phyloP scores from a whole-genome alignment of 805 yeast genomes.

The Trichomonascus vanleenenianus region DNA sequence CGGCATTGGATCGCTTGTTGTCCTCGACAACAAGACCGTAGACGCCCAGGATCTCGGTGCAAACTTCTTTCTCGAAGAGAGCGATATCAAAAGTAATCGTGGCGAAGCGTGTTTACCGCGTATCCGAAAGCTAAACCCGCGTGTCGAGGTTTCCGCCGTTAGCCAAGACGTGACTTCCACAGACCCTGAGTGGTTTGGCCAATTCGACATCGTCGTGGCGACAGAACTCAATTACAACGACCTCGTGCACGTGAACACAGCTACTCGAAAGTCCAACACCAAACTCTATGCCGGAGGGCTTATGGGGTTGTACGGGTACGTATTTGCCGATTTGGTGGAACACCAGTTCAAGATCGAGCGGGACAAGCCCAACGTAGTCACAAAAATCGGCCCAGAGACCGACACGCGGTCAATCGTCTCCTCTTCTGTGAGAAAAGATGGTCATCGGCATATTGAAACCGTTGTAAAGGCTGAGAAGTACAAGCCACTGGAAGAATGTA shows the following conservation, averaged over 20 bases:
- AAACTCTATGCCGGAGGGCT: slow-evolving; percentile 64
- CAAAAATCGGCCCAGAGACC: slow-evolving; percentile 44
- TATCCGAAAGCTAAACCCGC: slow-evolving; percentile 68
- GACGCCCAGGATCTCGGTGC: slow-evolving; percentile 57
- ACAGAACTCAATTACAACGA: slow-evolving; percentile 45
- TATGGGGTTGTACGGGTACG: slow-evolving; percentile 78
- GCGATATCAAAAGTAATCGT: slow-evolving; percentile 49
- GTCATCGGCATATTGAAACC: slow-evolving; percentile 23
- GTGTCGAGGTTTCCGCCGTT: slow-evolving; percentile 50
- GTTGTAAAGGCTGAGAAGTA: slow-evolving; percentile 35
- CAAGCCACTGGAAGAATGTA: slow-evolving; percentile 28
- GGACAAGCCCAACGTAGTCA: slow-evolving; percentile 19
- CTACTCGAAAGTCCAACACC: slow-evolving; percentile 47
- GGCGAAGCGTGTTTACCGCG: slow-evolving; percentile 46
- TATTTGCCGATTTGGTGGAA: slow-evolving; percentile 67
- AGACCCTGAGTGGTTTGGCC: slow-evolving; percentile 34
- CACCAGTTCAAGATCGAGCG: slow-evolving; percentile 36
- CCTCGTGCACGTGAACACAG: slow-evolving; percentile 36
- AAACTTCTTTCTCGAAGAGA: slow-evolving; percentile 61
- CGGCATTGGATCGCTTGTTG: slow-evolving; percentile 73
- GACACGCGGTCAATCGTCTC: slow-evolving; percentile 36
- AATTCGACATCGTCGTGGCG: slow-evolving; percentile 66
- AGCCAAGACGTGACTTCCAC: slow-evolving; percentile 25
- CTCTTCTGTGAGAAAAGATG: slow-evolving; percentile 29
- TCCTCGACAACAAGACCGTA: slow-evolving; percentile 52